Conservation (phyloP, 2,329 filamentous ascomycete species). For the Colletotrichum cereale region DNA sequence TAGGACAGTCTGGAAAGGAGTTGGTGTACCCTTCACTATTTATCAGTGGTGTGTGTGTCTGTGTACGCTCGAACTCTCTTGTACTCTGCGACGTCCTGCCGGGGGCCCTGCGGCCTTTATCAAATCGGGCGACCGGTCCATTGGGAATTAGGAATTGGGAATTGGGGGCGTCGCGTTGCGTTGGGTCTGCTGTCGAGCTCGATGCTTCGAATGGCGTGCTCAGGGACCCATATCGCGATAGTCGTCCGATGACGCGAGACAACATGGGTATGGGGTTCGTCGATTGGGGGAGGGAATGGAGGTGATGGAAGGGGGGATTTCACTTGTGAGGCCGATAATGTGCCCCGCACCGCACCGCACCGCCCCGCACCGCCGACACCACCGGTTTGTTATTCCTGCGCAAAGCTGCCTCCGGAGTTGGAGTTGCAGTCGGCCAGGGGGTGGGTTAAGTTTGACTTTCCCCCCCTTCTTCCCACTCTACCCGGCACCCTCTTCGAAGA, state of each 20-base stretch:
- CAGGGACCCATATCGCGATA: constrained; percentile 39
- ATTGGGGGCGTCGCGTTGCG: neutral
- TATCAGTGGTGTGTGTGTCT: neutral
- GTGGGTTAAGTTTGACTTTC: neutral
- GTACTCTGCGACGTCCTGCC: constrained; percentile 4
- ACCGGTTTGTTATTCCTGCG: neutral
- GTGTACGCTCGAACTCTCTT: neutral
- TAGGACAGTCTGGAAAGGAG: neutral
- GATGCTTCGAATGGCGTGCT: constrained; percentile 39
- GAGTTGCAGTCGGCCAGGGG: neutral
- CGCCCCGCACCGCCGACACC: constrained; percentile 23
- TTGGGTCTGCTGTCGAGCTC: constrained; percentile 33
- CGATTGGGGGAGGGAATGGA: constrained; percentile 9
- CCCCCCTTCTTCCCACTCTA: too few species aligned
- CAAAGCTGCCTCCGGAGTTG: neutral
- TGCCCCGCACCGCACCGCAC: constrained; percentile 17
- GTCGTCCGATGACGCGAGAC: constrained; percentile 40
- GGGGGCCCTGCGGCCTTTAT: constrained; percentile 27
- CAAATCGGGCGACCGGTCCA: neutral
- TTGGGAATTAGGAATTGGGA: constrained; percentile 13
- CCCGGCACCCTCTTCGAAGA: neutral
- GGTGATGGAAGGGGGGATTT: too few species aligned
- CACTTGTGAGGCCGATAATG: constrained; percentile 5
- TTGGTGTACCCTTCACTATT: constrained; percentile 28
- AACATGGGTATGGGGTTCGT: constrained; percentile 9